phyloP scores from a whole-genome alignment of 257 asterid genomes.

The Nicotiana obtusifolia region DNA sequence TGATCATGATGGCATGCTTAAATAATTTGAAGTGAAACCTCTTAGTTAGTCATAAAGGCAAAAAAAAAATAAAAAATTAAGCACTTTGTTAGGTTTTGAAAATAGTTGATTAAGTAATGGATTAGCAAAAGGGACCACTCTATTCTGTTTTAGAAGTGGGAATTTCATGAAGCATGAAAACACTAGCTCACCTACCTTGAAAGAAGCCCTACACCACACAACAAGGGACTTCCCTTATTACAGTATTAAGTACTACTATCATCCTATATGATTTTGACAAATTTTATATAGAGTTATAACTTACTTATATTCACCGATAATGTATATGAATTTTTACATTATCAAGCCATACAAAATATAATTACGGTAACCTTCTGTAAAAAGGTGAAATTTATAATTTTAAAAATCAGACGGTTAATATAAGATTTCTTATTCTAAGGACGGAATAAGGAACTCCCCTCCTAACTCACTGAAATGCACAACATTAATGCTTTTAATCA shows the following conservation, averaged over 20 bases:
- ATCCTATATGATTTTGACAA: neutral
- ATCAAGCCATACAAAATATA: neutral
- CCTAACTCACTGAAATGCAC: neutral
- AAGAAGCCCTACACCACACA: neutral
- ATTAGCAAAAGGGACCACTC: slow-evolving; percentile 17
- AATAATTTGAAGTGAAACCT: neutral
- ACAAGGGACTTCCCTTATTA: neutral
- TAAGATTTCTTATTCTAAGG: neutral
- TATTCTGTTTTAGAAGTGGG: slow-evolving; percentile 9
- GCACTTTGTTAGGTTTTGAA: neutral
- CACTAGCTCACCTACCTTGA: slow-evolving; percentile 3
- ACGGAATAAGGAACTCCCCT: neutral
- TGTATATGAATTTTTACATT: neutral
- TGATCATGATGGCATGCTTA: neutral
- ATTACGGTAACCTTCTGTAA: neutral
- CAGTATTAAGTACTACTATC: neutral
- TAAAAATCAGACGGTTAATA: neutral
- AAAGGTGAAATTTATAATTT: neutral
- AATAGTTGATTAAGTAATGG: neutral
- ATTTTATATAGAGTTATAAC: neutral
- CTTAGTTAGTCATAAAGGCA: neutral
- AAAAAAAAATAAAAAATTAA: neutral
- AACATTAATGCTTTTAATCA: neutral
- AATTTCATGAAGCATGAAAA: slow-evolving; percentile 5
- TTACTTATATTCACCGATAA: neutral